Evolutionary conservation across 257 asterid genomes (phyloP).

Genomic region (Fraxinus anomala): DNA sequence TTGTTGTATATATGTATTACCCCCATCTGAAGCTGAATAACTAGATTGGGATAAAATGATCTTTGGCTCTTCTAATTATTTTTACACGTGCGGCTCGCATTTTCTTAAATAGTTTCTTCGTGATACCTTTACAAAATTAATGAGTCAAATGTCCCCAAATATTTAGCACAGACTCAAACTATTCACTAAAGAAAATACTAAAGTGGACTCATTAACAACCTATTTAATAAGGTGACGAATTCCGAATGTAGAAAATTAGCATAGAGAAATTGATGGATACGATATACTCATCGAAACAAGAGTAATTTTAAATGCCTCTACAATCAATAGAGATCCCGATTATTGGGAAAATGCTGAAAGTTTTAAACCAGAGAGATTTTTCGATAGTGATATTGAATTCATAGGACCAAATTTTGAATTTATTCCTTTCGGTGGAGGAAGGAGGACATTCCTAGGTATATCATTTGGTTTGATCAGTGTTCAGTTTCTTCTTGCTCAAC

Average conservation of each 20-base stretch:
- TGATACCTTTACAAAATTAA: too few species aligned
- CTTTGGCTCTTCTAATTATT: too few species aligned
- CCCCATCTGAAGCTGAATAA: too few species aligned
- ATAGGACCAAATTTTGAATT: conserved; percentile 25
- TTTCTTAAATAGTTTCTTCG: too few species aligned
- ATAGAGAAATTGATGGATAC: conserved; percentile 3
- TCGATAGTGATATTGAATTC: neutral
- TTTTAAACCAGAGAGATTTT: conserved; percentile 30
- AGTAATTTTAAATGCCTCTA: conserved; percentile 28
- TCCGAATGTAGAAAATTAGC: neutral
- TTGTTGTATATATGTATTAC: too few species aligned
- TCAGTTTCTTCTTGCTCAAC: conserved; percentile 21
- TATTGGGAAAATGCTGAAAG: conserved; percentile 24
- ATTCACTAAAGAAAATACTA: conserved; percentile 14
- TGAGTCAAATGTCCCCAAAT: too few species aligned
- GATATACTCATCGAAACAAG: conserved; percentile 20
- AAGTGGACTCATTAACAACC: too few species aligned
- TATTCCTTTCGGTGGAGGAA: conserved; percentile 31
- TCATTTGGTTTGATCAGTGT: conserved; percentile 22
- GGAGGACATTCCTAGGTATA: conserved; percentile 12
- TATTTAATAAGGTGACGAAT: conserved; percentile 5
- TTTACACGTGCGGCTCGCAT: too few species aligned
- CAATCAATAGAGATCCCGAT: conserved; percentile 30
- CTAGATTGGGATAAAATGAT: too few species aligned
- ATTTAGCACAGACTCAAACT: too few species aligned